A percentile compares a stretch with the other conserved stretches of the same genome.
Evolutionary conservation across 345 rosid species (phyloP).

Genomic region (Gossypium thurberi): DNA sequence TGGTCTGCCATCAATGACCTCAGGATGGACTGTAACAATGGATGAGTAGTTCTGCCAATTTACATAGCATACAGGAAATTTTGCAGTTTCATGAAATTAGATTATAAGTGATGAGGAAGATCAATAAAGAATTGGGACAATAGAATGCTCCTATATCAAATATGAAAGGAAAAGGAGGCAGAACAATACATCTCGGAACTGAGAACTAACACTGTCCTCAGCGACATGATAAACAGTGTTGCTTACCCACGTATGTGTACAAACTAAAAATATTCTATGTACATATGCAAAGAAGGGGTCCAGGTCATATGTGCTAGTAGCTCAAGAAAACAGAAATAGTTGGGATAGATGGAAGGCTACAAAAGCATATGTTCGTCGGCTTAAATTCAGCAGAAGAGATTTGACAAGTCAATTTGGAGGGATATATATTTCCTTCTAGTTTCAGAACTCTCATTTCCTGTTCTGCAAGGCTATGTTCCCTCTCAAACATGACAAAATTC

Average conservation of each 20-base stretch:
- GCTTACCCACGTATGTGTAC: neutral
- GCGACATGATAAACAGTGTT: neutral
- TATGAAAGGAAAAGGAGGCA: neutral
- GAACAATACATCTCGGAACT: neutral
- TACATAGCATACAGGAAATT: slow-evolving; percentile 1
- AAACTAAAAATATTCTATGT: neutral
- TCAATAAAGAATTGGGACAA: neutral
- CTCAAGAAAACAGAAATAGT: slow-evolving; percentile 1
- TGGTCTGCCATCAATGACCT: slow-evolving; percentile 74
- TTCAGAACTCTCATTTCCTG: neutral
- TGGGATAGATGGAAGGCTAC: neutral
- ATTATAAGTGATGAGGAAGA: neutral
- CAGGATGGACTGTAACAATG: slow-evolving; percentile 80
- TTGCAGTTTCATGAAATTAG: neutral
- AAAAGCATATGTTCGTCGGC: neutral
- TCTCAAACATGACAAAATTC: neutral
- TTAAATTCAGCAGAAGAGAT: neutral
- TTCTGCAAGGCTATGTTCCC: neutral
- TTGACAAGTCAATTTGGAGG: neutral
- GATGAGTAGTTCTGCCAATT: slow-evolving; percentile 81
- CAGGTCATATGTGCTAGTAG: neutral
- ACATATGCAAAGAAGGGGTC: neutral
- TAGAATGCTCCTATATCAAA: neutral
- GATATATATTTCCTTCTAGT: neutral
- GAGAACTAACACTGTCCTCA: neutral